phyloP scores from a whole-genome alignment of 1,139 yeast species.

The Candida sanyaensis region DNA sequence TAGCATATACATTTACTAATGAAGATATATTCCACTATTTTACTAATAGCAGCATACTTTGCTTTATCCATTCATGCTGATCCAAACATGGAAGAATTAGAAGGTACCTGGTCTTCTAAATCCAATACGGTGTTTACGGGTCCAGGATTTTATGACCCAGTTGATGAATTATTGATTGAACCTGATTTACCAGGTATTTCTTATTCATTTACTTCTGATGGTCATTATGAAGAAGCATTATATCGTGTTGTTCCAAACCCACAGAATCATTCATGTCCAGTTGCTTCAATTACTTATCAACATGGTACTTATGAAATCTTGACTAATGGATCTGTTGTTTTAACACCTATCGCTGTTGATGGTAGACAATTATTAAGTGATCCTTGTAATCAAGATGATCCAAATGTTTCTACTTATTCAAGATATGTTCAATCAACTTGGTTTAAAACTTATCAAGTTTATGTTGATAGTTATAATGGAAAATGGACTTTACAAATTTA shows the following conservation, averaged over 20 bases:
- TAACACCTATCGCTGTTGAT: constrained; percentile 81
- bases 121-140: constrained; percentile 95
- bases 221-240: constrained; percentile 85
- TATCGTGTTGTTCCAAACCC: constrained; percentile 79
- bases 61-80: constrained; percentile 17
- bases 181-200: constrained; percentile 95
- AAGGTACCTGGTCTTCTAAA: constrained; percentile 96
- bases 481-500: constrained; percentile 72
- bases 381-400: constrained; percentile 64
- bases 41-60: constrained; percentile 3
- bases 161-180: constrained; percentile 89
- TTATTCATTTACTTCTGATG: constrained; percentile 90
- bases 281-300: constrained; percentile 81
- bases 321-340: constrained; percentile 64
- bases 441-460: constrained; percentile 59
- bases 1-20: not conserved
- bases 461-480: constrained; percentile 80
- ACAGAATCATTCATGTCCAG: constrained; percentile 74
- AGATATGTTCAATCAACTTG: constrained; percentile 71
- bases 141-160: constrained; percentile 94
- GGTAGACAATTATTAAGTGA: constrained; percentile 90
- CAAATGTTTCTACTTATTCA: constrained; percentile 53
- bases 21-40: constrained; percentile 3
- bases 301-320: constrained; percentile 78
- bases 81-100: constrained; percentile 44